Percentiles rank a stretch among this genome's conserved stretches.
Conservation (phyloP, 805 yeast species). For the Scheffersomyces coipomensis region DNA sequence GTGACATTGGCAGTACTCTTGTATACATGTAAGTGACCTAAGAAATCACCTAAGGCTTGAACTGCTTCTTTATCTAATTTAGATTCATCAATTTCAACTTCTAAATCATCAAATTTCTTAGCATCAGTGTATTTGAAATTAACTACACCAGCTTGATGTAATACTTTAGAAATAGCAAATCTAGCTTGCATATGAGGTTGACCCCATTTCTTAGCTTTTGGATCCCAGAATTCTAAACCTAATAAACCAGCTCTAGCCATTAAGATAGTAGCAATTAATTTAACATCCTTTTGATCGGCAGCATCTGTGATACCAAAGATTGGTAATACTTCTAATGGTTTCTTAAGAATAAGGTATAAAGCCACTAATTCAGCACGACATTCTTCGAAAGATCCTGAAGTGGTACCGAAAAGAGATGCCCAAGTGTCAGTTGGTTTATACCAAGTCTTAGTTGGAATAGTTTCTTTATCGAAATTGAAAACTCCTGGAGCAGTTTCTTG, state of each 20-base stretch:
- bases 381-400: constrained; percentile 88
- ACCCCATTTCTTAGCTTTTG: constrained; percentile 80
- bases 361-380: constrained; percentile 93
- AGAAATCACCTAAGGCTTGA: constrained; percentile 67
- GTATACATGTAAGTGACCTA: constrained; percentile 71
- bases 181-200: constrained; percentile 95
- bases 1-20: constrained; percentile 75
- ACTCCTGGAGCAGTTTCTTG: constrained; percentile 53
- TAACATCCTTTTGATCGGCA: constrained; percentile 61
- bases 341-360: constrained; percentile 70
- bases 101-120: constrained; percentile 56
- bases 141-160: constrained; percentile 67
- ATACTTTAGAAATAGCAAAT: constrained; percentile 76
- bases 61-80: constrained; percentile 72
- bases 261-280: constrained; percentile 65
- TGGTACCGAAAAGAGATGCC: constrained; percentile 81
- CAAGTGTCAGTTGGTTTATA: constrained; percentile 85
- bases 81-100: constrained; percentile 54
- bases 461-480: constrained; percentile 67
- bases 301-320: constrained; percentile 67
- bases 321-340: constrained; percentile 54
- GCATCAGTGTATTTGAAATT: constrained; percentile 47
- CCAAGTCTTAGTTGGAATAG: constrained; percentile 68
- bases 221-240: constrained; percentile 87
- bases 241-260: constrained; percentile 89